These are phyloP conservation scores for Telfairia occidentalis DNA, from an alignment of 331 rosid species.

Conservation along the genomic window DNA sequence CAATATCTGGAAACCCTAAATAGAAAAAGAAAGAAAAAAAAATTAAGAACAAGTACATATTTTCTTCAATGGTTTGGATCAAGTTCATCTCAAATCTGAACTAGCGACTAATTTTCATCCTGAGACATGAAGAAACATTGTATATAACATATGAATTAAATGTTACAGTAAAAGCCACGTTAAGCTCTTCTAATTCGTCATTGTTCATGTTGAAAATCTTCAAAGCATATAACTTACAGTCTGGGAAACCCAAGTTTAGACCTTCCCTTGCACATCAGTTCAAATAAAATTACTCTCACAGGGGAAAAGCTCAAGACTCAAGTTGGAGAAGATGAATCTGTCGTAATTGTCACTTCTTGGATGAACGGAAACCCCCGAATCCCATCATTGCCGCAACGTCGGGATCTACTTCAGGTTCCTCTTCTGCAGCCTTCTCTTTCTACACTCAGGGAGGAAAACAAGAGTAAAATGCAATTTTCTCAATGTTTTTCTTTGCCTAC, in stretches of 20 bases:
- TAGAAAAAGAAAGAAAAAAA: too few species aligned
- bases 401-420: slow-evolving; percentile 69
- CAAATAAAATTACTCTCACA: not conserved
- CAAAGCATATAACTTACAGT: not conserved
- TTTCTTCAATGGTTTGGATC: not conserved
- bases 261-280: not conserved
- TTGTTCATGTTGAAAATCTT: not conserved
- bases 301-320: slow-evolving; percentile 9
- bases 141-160: not conserved
- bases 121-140: not conserved
- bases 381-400: slow-evolving; percentile 98
- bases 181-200: not conserved
- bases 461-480: not conserved
- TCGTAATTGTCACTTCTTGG: slow-evolving; percentile 50
- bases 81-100: not conserved
- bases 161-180: not conserved
- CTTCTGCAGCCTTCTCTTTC: slow-evolving; percentile 75
- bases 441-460: slow-evolving; percentile 24
- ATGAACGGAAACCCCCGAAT: slow-evolving; percentile 81
- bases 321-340: not conserved
- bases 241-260: not conserved
- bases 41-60: not conserved
- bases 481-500: not conserved
- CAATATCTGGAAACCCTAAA: not conserved
- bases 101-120: not conserved